Percentiles rank a stretch among this genome's conserved stretches.
Evolutionary conservation across 2,329 filamentous ascomycete species (phyloP).

Genomic region (Talaromyces albobiverticillius): DNA sequence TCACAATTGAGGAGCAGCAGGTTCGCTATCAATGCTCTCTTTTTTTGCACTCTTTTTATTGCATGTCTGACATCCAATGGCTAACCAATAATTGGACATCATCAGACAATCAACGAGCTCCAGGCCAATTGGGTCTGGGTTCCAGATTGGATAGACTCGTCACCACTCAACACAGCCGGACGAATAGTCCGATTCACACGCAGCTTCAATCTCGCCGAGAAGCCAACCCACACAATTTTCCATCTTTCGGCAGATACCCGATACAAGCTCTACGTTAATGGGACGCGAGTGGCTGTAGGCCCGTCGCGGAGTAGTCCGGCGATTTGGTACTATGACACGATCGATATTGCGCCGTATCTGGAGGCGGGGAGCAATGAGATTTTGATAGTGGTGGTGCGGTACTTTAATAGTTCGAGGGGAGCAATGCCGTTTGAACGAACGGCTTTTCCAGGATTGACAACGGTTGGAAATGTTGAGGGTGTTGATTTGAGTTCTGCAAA

Average conservation of each 20-base stretch:
- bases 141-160: slow-evolving; percentile 33
- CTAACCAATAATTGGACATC: no score
- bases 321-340: slow-evolving; percentile 32
- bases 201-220: slow-evolving; percentile 21
- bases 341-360: slow-evolving; percentile 27
- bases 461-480: slow-evolving; percentile 21
- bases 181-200: slow-evolving; percentile 31
- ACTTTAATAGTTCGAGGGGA: slow-evolving; percentile 25
- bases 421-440: slow-evolving; percentile 31
- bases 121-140: slow-evolving; percentile 41
- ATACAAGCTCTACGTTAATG: slow-evolving; percentile 44
- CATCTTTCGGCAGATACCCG: slow-evolving; percentile 36
- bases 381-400: slow-evolving; percentile 24
- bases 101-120: slow-evolving; percentile 32
- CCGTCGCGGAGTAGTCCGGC: slow-evolving; percentile 34
- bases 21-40: neutral
- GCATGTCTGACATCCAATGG: no score
- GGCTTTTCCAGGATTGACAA: slow-evolving; percentile 26
- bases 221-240: neutral
- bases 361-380: slow-evolving; percentile 22
- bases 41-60: neutral
- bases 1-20: neutral
- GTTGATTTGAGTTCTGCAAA: slow-evolving; percentile 17
- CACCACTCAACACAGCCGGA: slow-evolving; percentile 30
- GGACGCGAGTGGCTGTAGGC: slow-evolving; percentile 33